A percentile compares a stretch with the other conserved stretches of the same genome.
These are phyloP conservation scores for Cucurbita moschata DNA, from an alignment of 306 rosid species.

Conservation along the genomic window DNA sequence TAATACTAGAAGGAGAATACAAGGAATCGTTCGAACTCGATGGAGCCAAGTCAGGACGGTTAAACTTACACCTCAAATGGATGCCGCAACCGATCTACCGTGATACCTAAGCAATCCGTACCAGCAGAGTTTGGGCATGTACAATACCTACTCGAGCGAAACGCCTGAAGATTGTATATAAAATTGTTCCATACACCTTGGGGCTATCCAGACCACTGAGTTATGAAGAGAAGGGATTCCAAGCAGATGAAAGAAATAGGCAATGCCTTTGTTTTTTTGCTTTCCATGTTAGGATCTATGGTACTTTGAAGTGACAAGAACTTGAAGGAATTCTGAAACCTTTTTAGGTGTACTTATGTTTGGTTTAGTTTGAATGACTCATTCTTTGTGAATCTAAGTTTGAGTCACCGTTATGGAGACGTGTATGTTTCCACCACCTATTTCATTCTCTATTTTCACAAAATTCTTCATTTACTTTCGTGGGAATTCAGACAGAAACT, in stretches of 20 bases:
- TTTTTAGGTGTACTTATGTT: not conserved
- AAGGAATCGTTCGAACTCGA: slow-evolving; percentile 60
- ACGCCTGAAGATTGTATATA: not conserved
- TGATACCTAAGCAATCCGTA: slow-evolving; percentile 31
- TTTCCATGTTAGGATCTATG: not conserved
- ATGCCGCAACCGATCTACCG: slow-evolving; percentile 79
- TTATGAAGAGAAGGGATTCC: not conserved
- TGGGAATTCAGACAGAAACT: too few species aligned
- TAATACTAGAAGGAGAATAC: slow-evolving; percentile 75
- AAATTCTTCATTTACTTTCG: too few species aligned
- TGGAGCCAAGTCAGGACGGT: slow-evolving; percentile 65
- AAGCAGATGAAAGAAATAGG: not conserved
- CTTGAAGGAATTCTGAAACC: not conserved
- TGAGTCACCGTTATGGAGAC: too few species aligned
- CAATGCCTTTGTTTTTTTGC: not conserved
- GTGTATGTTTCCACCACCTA: too few species aligned
- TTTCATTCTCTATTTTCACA: too few species aligned
- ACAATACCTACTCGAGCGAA: not conserved
- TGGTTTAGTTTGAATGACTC: not conserved
- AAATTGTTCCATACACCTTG: not conserved
- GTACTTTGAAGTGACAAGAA: not conserved
- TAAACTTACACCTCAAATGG: slow-evolving; percentile 86
- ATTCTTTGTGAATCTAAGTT: not conserved
- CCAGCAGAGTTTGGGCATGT: not conserved
- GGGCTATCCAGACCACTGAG: not conserved